Percentiles rank a stretch among this genome's conserved stretches.
These are phyloP conservation scores for Agarophyton chilense DNA, from an alignment of 23 red algal species.

Conservation along the genomic window DNA sequence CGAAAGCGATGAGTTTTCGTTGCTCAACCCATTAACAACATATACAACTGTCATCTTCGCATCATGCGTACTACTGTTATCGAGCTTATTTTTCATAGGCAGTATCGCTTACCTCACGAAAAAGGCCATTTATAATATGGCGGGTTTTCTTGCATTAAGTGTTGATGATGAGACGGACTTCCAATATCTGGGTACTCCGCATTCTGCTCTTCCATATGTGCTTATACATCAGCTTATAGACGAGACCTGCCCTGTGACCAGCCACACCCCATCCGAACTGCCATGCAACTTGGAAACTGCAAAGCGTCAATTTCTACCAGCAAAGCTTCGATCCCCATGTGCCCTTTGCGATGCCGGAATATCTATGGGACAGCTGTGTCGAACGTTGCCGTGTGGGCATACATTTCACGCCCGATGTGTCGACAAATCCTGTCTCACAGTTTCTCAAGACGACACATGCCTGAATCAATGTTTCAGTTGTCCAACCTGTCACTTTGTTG, in stretches of 20 bases:
- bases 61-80: background rate
- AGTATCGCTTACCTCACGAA: background rate
- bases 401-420: conserved; percentile 53
- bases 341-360: conserved; percentile 12
- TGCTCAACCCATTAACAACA: background rate
- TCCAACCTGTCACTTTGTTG: conserved; percentile 20
- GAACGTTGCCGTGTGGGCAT: conserved; percentile 43
- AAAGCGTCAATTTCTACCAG: background rate
- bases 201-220: background rate
- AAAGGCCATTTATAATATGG: background rate
- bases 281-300: background rate
- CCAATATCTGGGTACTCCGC: background rate
- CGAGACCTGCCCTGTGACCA: conserved; percentile 31
- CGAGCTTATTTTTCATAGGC: background rate
- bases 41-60: background rate
- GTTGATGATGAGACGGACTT: background rate
- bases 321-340: conserved; percentile 17
- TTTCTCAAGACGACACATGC: background rate
- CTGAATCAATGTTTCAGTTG: background rate
- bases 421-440: conserved; percentile 8
- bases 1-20: background rate
- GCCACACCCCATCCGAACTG: conserved; percentile 39
- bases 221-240: conserved; percentile 38
- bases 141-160: background rate
- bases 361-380: conserved; percentile 11